phyloP scores from a whole-genome alignment of 805 yeast species.

The Metschnikowia drakensbergensis region DNA sequence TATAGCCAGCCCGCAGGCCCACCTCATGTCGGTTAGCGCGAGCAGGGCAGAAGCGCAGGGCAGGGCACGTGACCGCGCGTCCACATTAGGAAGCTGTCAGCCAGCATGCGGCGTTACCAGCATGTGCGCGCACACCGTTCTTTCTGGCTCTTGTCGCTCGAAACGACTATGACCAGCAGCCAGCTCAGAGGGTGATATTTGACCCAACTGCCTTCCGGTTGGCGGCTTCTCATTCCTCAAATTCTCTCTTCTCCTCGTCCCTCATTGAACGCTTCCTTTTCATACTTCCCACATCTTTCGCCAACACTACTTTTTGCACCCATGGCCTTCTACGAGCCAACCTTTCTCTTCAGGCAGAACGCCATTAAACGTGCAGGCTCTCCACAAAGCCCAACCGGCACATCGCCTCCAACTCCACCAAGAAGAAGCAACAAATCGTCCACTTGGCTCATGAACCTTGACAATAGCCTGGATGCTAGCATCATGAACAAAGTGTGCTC shows the following conservation, averaged over 20 bases:
- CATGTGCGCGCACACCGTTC: slow-evolving; percentile 1
- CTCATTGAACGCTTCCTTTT: not conserved
- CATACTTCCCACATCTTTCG: not conserved
- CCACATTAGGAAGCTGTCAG: slow-evolving; percentile 1
- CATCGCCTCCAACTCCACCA: not conserved
- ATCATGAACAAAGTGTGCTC: slow-evolving; percentile 43
- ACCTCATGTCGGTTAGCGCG: too few species aligned
- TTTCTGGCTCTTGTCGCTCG: not conserved
- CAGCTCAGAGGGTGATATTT: slow-evolving; percentile 1
- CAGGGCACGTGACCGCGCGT: not conserved
- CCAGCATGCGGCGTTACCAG: slow-evolving; percentile 4
- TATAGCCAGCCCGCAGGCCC: too few species aligned
- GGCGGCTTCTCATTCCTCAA: too few species aligned
- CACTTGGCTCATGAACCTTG: slow-evolving; percentile 31
- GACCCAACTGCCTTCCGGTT: not conserved
- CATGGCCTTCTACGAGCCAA: slow-evolving; percentile 36
- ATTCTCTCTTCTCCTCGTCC: not conserved
- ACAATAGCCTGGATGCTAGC: slow-evolving; percentile 26
- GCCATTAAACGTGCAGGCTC: slow-evolving; percentile 25
- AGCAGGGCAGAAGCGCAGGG: not conserved
- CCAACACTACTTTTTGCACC: not conserved
- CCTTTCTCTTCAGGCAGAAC: slow-evolving; percentile 39
- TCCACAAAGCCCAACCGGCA: not conserved
- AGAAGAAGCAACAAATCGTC: slow-evolving; percentile 9
- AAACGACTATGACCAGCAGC: slow-evolving; percentile 3